Percentiles rank a stretch among this genome's conserved stretches.
Evolutionary conservation across 805 yeast genomes (phyloP).

Genomic region (Candida ascalaphidarum): DNA sequence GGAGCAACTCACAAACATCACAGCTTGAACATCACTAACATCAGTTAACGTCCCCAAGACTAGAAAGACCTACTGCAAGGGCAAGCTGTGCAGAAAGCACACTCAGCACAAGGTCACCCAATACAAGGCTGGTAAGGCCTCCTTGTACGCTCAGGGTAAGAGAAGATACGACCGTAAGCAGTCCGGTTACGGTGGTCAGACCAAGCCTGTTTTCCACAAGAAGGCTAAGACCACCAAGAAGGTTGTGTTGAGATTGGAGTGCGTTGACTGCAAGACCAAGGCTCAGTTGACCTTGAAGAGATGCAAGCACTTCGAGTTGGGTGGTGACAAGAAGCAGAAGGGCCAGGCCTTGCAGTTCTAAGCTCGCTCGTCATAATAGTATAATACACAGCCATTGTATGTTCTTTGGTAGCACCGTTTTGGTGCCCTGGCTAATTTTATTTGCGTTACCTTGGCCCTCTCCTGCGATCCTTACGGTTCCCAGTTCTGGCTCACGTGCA

Average conservation of each 20-base stretch:
- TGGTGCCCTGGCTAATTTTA: no score
- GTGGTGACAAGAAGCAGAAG: conserved; percentile 99
- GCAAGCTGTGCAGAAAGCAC: conserved; percentile 98
- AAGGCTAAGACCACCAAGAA: conserved; percentile 99
- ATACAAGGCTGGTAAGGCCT: conserved; percentile 99
- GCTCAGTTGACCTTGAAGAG: conserved; percentile 96
- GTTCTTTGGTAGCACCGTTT: no score
- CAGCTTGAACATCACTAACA: no score
- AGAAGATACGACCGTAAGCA: conserved; percentile 99
- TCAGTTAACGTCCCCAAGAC: conserved; percentile 99
- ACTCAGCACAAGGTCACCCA: conserved; percentile 99
- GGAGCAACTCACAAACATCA: no score
- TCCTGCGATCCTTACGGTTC: no score
- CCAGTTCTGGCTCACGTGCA: no score
- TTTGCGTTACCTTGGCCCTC: no score
- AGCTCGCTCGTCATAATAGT: conserved; percentile 26
- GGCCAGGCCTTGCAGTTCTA: conserved; percentile 99
- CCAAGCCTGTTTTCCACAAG: conserved; percentile 99
- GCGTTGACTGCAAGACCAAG: conserved; percentile 98
- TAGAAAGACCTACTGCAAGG: conserved; percentile 99
- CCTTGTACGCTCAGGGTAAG: conserved; percentile 99
- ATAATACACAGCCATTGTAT: no score
- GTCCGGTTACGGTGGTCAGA: conserved; percentile 99
- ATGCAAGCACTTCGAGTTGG: conserved; percentile 99
- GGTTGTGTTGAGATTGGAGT: conserved; percentile 98